Percentiles rank a stretch among this genome's conserved stretches.
Conservation (phyloP, 2,329 filamentous ascomycete genomes). For the Calycina marina region DNA sequence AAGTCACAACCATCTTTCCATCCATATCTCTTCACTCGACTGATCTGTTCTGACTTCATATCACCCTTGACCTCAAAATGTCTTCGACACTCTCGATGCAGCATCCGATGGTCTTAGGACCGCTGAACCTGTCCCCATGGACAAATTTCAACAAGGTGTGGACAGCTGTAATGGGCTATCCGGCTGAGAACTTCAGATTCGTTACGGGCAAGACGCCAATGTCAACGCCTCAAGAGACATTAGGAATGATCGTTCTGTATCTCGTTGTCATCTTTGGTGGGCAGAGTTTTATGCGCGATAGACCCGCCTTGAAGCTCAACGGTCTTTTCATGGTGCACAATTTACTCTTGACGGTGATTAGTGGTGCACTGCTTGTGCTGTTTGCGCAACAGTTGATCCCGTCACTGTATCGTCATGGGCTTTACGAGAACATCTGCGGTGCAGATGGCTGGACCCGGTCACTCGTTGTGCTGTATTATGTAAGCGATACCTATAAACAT, state of each 20-base stretch:
- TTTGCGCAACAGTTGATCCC: constrained; percentile 17
- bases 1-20: no score
- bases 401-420: constrained; percentile 41
- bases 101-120: constrained; percentile 5
- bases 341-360: constrained; percentile 15
- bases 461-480: constrained; percentile 87
- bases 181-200: constrained; percentile 13
- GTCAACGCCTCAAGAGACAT: constrained; percentile 14
- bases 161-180: constrained; percentile 11
- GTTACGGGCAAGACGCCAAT: constrained; percentile 12
- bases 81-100: no score
- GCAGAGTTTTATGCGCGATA: constrained; percentile 15
- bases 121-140: constrained; percentile 13
- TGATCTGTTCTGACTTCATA: constrained; percentile 8
- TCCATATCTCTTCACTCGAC: not conserved
- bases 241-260: constrained; percentile 13
- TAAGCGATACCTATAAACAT: constrained; percentile 33
- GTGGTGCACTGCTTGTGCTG: constrained; percentile 13
- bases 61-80: constrained; percentile 3
- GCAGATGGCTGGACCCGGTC: constrained; percentile 87
- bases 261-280: constrained; percentile 16
- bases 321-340: constrained; percentile 17
- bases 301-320: constrained; percentile 14
- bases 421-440: constrained; percentile 79
- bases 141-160: constrained; percentile 11